Evolutionary conservation across 208 protist genomes (phyloP).

Genomic region (Herpetomonas samuelpessoai): DNA sequence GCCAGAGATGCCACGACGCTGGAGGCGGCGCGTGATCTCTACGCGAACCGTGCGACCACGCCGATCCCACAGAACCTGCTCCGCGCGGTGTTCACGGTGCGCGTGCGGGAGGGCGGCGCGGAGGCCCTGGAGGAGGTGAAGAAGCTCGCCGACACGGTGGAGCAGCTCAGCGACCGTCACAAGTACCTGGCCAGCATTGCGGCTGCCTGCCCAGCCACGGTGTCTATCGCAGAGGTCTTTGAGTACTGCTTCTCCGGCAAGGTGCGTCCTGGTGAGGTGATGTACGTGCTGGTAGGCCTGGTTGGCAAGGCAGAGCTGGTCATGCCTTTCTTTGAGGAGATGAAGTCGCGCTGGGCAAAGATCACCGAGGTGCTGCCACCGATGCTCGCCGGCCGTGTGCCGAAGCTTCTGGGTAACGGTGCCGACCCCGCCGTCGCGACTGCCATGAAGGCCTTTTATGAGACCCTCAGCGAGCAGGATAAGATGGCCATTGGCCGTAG

Average conservation of each 20-base stretch:
- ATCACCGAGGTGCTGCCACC: conserved; percentile 47
- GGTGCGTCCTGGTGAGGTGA: conserved; percentile 58
- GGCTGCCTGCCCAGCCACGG: conserved; percentile 19
- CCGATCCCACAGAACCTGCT: conserved; percentile 43
- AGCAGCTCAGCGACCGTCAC: conserved; percentile 50
- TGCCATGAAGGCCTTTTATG: conserved; percentile 49
- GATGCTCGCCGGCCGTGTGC: conserved; percentile 39
- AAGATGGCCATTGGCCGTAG: conserved; percentile 34
- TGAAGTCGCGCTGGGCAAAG: conserved; percentile 35
- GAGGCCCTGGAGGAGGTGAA: conserved; percentile 49
- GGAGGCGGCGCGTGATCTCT: conserved; percentile 32
- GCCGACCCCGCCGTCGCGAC: conserved; percentile 28
- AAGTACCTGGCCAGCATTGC: conserved; percentile 47
- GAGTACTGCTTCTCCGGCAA: conserved; percentile 65
- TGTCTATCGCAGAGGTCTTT: conserved; percentile 42
- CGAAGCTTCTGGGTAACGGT: conserved; percentile 49
- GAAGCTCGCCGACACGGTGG: conserved; percentile 25
- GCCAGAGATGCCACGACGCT: conserved; percentile 27
- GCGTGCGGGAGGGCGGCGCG: conserved; percentile 34
- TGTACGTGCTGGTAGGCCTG: conserved; percentile 44
- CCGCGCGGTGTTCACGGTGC: conserved; percentile 33
- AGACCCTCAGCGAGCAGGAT: conserved; percentile 28
- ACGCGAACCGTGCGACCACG: conserved; percentile 10
- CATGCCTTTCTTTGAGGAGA: conserved; percentile 28
- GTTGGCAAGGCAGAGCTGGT: conserved; percentile 22